Evolutionary conservation across 176 grass and related monocot genomes (phyloP), one percentile per base, ranked within the genome.

Genomic region (Musa beccarii): DNA sequence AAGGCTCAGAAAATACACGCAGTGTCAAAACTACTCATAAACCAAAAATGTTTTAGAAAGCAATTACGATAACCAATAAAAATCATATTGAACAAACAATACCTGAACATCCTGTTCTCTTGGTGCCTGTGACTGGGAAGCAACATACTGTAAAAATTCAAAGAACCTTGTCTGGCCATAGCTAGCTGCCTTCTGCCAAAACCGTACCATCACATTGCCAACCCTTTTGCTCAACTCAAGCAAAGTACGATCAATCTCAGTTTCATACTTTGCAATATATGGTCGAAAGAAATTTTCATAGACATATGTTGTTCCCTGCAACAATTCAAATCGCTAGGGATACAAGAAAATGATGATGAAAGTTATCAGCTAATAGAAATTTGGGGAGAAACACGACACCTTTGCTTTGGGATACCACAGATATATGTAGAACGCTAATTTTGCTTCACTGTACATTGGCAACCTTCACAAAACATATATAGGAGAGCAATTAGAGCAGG

Each of bases 261-360:
- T 80, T 83, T 96, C 92, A 71, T 96, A 81, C 69, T 89, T 96
- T 67, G 83, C 83, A 43, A 96, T 85, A 66, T 86, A 96, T 0
- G 92, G 92, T 79, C 72, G 81, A 73, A 96, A 86, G 83, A 96
- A 92, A 22, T 87, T 85, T 52, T 86, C 81, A 9, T 96, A 96
- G 53, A 96, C 85, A 86, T 96, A 96, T 55, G 83, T 69, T 69
- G 93, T 92, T 24, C 93, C 93, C 93, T 96, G 85, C 55, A 90
- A 87, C 53, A 11, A 76, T 13, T 51, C 51, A 61, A 34, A 34
- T 19, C 77, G 52, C 84, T 12, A 81, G 72, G 75, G 9, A 55
- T 49, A 15, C 19, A 49, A 79, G 11, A 78, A 14, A 53, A 53
- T 50, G 78, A 74, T 14, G 63, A 71, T 55, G 43, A 43, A 23